Base-by-base conservation (phyloP, 805 yeast genomes). In the Candida silvatica region DNA sequence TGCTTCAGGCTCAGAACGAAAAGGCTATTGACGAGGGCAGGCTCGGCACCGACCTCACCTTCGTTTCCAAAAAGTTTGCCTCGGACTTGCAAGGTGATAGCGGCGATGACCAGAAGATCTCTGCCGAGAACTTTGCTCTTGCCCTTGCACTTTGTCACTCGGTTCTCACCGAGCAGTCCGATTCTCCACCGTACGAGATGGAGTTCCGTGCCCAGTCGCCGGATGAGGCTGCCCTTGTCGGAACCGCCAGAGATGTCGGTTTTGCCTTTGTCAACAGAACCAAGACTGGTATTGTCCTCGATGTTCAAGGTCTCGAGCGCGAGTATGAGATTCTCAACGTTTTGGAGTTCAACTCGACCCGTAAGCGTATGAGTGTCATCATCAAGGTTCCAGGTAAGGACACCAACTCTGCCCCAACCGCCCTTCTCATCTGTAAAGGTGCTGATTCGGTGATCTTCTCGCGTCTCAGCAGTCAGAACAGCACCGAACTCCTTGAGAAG, bases 291-390 rank as follows among this genome's bases (percentile, higher is more conserved):
- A 51, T 80, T 15, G 58, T 80, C 32, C 64, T 83, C 31, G 75
- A 77, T 36, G 75, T 77, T 26, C 86, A 80, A 54, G 92, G 92
- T 40, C 68, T 64, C 32, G 66, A 69, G 40, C 76, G 77, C 48
- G 88, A 82, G 45, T 81, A 74, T 52, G 84, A 80, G 50, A 64
- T 83, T 22, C 56, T 83, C 40, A 82, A 81, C 47, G 69, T 77
- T 16, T 57, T 83, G 43, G 92, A 82, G 49, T 83, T 83, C 58
- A 83, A 83, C 48, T 82, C 92, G 6, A 80, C 92, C 0, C 74
- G 94, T 64, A 82, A 82, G 61, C 77, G 94, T 67, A 82, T 82
- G 94, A 79, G 88, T 67, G 81, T 83, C 12, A 77, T 82, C 43
- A 67, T 82, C 26, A 80, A 80, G 52, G 64, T 83, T 27, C 87